Conservation (phyloP, 225 moss, liverwort and hornwort species). For the Sphagnum contortum region DNA sequence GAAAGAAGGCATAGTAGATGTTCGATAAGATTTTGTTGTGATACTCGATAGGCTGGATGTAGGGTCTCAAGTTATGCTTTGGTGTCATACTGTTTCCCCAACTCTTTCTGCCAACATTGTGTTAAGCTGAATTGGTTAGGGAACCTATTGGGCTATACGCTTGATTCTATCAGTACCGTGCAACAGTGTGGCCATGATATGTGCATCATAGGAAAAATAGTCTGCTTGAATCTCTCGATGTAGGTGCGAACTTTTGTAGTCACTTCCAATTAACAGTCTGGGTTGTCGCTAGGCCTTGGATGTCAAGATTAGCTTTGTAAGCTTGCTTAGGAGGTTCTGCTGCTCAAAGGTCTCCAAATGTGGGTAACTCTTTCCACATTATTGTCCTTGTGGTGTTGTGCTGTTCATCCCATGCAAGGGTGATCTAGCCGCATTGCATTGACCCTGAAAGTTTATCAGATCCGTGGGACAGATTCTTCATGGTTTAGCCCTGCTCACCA, state of each 20-base stretch:
- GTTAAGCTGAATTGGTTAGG: slow-evolving; percentile 22
- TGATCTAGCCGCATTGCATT: no score
- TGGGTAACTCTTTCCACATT: slow-evolving; percentile 15
- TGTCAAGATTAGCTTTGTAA: slow-evolving; percentile 43
- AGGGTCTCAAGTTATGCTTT: slow-evolving; percentile 19
- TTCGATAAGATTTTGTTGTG: slow-evolving; percentile 32
- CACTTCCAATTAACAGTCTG: slow-evolving; percentile 22
- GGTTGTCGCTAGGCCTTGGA: slow-evolving; percentile 27
- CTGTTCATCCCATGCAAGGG: no score
- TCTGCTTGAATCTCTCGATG: slow-evolving; percentile 10
- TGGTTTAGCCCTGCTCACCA: no score
- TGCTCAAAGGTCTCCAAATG: slow-evolving; percentile 33
- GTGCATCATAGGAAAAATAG: slow-evolving; percentile 21
- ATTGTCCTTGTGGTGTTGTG: no score
- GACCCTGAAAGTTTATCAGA: no score
- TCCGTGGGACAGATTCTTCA: no score
- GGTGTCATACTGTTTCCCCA: slow-evolving; percentile 26
- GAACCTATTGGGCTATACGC: slow-evolving; percentile 26
- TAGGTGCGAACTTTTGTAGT: slow-evolving; percentile 12
- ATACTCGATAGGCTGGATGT: slow-evolving; percentile 28
- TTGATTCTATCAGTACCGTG: slow-evolving; percentile 23
- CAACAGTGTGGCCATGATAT: slow-evolving; percentile 25
- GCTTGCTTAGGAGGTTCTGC: slow-evolving; percentile 42
- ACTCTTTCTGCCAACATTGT: slow-evolving; percentile 25
- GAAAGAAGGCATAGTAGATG: slow-evolving; percentile 34